These are phyloP conservation scores for Fistulina hepatica DNA, from an alignment of 1,284 basidiomycete species.

Conservation along the genomic window DNA sequence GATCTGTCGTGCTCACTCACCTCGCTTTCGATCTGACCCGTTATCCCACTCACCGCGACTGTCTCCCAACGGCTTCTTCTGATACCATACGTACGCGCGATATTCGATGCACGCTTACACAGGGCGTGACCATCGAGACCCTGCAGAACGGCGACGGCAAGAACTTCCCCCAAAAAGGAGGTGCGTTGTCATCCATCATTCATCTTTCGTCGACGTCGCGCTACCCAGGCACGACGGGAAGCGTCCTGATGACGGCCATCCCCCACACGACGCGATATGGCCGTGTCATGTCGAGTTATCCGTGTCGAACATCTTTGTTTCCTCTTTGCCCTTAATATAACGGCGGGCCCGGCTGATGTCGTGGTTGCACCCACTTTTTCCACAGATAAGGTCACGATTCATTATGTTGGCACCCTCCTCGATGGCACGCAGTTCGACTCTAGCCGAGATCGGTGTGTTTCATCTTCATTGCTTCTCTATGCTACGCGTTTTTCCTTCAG, in stretches of 20 bases:
- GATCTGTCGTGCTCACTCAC: too few relatives aligned
- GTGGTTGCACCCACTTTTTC: constrained; percentile 12
- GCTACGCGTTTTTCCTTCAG: neutral
- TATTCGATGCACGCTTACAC: too few relatives aligned
- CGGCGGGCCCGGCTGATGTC: too few relatives aligned
- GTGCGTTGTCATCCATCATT: constrained; percentile 20
- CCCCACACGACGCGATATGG: too few relatives aligned
- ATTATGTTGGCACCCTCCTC: constrained; percentile 60
- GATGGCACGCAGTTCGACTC: constrained; percentile 63
- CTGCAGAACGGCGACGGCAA: constrained; percentile 33
- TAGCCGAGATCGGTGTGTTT: constrained; percentile 51
- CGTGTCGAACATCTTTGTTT: neutral
- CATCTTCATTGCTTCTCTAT: constrained; percentile 2
- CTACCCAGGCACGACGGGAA: neutral
- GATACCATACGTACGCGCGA: too few relatives aligned
- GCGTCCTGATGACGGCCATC: constrained; percentile 1
- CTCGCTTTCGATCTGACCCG: too few relatives aligned
- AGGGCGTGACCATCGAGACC: constrained; percentile 39
- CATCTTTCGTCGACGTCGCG: neutral
- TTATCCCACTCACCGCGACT: too few relatives aligned
- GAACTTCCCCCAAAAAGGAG: constrained; percentile 39
- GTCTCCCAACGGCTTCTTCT: too few relatives aligned
- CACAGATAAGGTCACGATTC: constrained; percentile 47
- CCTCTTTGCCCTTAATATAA: too few relatives aligned
- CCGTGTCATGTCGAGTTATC: constrained; percentile 6